Evolutionary conservation across 148 eudicot species (phyloP), one percentile per base, ranked within the genome.

Genomic region (Nepenthes gracilis): DNA sequence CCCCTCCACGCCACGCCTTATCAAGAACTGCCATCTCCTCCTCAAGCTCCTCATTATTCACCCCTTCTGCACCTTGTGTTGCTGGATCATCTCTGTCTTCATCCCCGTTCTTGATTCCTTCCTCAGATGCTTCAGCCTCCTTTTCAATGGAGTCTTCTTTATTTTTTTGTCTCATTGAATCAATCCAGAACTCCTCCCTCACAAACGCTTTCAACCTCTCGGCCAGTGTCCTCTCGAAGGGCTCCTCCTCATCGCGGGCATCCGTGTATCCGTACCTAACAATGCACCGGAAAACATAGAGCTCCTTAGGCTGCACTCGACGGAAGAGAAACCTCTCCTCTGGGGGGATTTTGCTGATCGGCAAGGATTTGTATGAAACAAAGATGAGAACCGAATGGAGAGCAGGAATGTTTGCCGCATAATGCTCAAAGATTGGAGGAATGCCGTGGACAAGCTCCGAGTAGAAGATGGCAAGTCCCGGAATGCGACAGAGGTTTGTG

Each of bases 371-470:
- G 64, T 83, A 51, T 1, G 88, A 79, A 2, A 80, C 86, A 2
- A 88, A 88, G 8, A 88, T 78, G 4, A 85, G 75, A 2, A 85
- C 76, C 0, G 83, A 73, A 68, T 83, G 92, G 12, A 88, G 43
- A 1, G 84, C 84, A 0, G 92, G 96, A 2, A 85, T 78, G 45
- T 79, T 88, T 2, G 57, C 80, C 0, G 79, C 71, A 49, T 88
- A 88, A 53, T 88, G 96, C 72, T 85, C 74, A 57, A 88, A 83
- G 51, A 88, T 83, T 1, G 88, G 96, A n/a, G 92, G 96, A 36
- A 88, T 77, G 0, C 96, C 92, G 10, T 88, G 96, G 0, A 83
- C 91, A 2, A 88, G 82, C 63, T 85, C 88, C 0, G 92, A 88
- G 67, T 88, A 88, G 67, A 88, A 88, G 15, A 88, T 69, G 0